phyloP scores from a whole-genome alignment of 78 protist species.

The Dictyostelium capitatum region DNA sequence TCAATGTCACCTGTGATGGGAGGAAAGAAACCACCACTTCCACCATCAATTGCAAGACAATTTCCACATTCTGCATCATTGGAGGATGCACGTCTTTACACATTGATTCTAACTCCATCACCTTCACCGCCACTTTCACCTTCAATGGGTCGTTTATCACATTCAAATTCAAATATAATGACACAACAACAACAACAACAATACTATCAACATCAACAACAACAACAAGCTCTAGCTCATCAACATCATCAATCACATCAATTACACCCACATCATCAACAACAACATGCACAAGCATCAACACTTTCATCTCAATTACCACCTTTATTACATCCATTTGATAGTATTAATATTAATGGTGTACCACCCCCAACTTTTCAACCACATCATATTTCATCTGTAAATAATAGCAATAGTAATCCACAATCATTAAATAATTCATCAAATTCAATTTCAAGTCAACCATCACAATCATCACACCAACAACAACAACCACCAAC shows the following conservation, averaged over 20 bases:
- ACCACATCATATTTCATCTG: neutral
- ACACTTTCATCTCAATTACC: too few species aligned
- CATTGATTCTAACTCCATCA: slow-evolving; percentile 42
- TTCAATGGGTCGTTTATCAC: slow-evolving; percentile 34
- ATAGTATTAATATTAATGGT: slow-evolving; percentile 23
- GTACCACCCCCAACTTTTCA: neutral
- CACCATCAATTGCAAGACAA: neutral
- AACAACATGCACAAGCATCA: neutral
- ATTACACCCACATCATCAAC: neutral
- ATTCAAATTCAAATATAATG: slow-evolving; percentile 14
- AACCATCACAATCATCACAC: neutral
- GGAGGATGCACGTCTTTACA: slow-evolving; percentile 65
- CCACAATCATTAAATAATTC: slow-evolving; percentile 20
- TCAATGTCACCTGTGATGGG: slow-evolving; percentile 17
- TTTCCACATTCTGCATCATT: slow-evolving; percentile 79
- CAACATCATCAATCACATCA: neutral
- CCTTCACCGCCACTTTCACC: slow-evolving; percentile 77
- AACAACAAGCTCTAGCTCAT: neutral
- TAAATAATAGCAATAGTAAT: neutral
- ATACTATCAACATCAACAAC: slow-evolving; percentile 15
- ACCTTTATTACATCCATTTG: slow-evolving; percentile 21
- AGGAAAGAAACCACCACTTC: slow-evolving; percentile 8
- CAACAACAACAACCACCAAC: neutral
- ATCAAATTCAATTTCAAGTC: neutral
- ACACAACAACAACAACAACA: slow-evolving; percentile 7